Conservation (phyloP, 2,329 filamentous ascomycete genomes). For the Colletotrichum gigasporum region DNA sequence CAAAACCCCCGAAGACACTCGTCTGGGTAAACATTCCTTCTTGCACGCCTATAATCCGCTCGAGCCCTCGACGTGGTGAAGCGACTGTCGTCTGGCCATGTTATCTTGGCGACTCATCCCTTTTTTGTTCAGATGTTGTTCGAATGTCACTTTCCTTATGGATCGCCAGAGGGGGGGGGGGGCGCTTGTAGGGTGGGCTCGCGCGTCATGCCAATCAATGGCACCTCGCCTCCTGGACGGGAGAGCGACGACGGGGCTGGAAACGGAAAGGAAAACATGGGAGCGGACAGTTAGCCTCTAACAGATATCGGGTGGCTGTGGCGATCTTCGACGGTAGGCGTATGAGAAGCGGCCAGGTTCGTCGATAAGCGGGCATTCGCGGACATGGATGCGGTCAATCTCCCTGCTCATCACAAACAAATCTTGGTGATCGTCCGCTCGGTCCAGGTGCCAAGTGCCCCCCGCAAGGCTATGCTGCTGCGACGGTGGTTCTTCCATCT, state of each 20-base stretch:
- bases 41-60: neutral
- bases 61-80: neutral
- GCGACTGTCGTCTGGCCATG: neutral
- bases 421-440: constrained; percentile 5
- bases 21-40: neutral
- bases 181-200: too few relatives aligned
- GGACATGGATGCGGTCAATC: neutral
- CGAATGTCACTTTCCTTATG: neutral
- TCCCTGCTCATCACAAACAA: constrained; percentile 9
- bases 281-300: neutral
- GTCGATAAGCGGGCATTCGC: neutral
- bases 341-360: constrained; percentile 9
- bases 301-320: neutral
- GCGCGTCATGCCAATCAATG: too few relatives aligned
- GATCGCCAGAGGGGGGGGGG: too few relatives aligned
- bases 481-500: neutral
- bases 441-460: constrained; percentile 5
- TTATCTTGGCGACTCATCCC: neutral
- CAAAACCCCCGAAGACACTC: neutral
- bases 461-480: neutral
- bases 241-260: too few relatives aligned
- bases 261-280: too few relatives aligned
- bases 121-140: constrained; percentile 1
- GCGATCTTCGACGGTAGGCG: constrained; percentile 14
- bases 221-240: too few relatives aligned